These are phyloP conservation scores for Umbelopsis vinacea DNA, from an alignment of 192 early-diverging fungal genomes.

Conservation along the genomic window DNA sequence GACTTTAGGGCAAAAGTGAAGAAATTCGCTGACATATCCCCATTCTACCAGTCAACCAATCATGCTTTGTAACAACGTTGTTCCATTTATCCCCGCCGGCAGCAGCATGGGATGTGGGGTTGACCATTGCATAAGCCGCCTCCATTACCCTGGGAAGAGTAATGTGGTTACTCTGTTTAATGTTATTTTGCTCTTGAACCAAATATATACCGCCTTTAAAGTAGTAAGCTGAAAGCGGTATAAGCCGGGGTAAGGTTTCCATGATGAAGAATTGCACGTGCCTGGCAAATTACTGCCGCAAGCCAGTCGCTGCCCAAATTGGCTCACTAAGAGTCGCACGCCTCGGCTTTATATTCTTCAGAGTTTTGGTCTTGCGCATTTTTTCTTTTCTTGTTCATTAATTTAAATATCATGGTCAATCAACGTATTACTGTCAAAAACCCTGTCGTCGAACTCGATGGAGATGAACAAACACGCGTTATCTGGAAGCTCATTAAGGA, in stretches of 20 bases:
- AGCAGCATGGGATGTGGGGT: background rate
- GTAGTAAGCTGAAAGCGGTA: background rate
- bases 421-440: conserved; percentile 71
- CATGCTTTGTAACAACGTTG: conserved; percentile 21
- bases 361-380: no score
- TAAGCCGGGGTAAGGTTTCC: background rate
- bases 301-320: conserved; percentile 4
- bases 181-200: background rate
- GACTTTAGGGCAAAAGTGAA: background rate
- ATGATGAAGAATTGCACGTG: conserved; percentile 10
- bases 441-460: conserved; percentile 87
- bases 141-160: background rate
- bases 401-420: conserved; percentile 3
- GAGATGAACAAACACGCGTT: conserved; percentile 99
- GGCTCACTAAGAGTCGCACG: conserved; percentile 8
- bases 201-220: background rate
- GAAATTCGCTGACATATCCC: background rate
- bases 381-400: background rate
- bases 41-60: background rate
- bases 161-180: background rate
- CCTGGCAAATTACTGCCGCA: background rate
- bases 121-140: background rate
- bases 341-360: conserved; percentile 11
- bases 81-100: conserved; percentile 1
- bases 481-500: conserved; percentile 96